phyloP scores from a whole-genome alignment of 1,284 basidiomycete genomes.

The Papiliotrema nemorosa region DNA sequence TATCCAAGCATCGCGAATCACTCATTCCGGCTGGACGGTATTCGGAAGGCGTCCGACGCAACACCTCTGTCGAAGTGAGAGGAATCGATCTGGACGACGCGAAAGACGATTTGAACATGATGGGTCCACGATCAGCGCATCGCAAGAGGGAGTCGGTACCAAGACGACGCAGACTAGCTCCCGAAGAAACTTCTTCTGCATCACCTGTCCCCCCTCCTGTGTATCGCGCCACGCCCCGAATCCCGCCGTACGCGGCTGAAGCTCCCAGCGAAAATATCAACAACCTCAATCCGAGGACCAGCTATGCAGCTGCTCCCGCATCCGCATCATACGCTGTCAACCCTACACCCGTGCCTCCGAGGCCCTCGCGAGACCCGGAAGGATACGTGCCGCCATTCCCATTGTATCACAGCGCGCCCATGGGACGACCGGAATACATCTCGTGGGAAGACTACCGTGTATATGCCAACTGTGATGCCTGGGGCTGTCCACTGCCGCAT shows the following conservation, averaged over 20 bases:
- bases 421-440: background rate
- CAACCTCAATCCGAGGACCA: background rate
- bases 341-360: background rate
- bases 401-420: background rate
- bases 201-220: too few species aligned
- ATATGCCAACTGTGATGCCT: background rate
- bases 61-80: background rate
- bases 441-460: background rate
- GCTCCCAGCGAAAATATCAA: too few species aligned
- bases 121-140: background rate
- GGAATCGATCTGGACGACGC: background rate
- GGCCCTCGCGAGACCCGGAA: background rate
- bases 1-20: background rate
- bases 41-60: background rate
- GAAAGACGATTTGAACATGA: background rate
- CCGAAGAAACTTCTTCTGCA: too few species aligned
- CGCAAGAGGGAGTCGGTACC: too few species aligned
- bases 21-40: background rate
- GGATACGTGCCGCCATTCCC: background rate
- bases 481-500: conserved; percentile 1
- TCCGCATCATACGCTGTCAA: background rate
- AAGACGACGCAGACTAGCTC: too few species aligned
- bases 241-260: too few species aligned
- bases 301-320: background rate
- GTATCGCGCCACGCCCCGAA: too few species aligned